Percentiles rank a stretch among this genome's conserved stretches.
phyloP scores from a whole-genome alignment of 176 grass and related monocot species.

The Miscanthus lutarioriparius region DNA sequence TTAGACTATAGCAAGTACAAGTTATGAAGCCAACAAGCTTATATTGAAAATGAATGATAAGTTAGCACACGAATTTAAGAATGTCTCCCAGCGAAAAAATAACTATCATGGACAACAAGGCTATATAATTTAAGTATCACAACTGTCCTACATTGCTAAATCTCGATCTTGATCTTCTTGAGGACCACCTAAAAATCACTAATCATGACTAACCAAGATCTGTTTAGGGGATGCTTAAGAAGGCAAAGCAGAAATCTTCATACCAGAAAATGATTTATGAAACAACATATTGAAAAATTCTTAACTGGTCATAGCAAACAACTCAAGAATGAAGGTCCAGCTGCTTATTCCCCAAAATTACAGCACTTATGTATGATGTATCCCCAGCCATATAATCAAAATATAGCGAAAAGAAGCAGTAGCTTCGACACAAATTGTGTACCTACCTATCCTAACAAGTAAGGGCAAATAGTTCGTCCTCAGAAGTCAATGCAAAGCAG shows the following conservation, averaged over 20 bases:
- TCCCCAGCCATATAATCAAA: not conserved
- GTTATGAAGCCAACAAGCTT: not conserved
- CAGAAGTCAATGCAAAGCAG: not conserved
- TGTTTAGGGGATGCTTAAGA: not conserved
- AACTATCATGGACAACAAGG: not conserved
- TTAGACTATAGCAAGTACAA: not conserved
- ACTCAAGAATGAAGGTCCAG: not conserved
- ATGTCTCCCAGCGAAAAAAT: not conserved
- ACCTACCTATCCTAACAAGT: not conserved
- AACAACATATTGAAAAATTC: not conserved
- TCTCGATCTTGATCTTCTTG: not conserved
- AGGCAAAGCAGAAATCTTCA: not conserved
- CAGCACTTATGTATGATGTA: constrained; percentile 14
- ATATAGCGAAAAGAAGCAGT: not conserved
- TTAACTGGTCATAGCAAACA: constrained; percentile 14
- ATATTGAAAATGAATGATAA: constrained; percentile 5
- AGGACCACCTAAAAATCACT: not conserved
- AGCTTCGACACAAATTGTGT: not conserved
- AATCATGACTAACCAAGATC: not conserved
- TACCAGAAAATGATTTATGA: not conserved
- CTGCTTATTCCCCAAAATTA: not conserved
- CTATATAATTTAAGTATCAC: not conserved
- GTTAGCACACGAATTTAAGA: not conserved
- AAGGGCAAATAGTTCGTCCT: not conserved
- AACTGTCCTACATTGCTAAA: not conserved